phyloP scores from a whole-genome alignment of 202 grass and related monocot genomes.

The Alloteropsis angusta region DNA sequence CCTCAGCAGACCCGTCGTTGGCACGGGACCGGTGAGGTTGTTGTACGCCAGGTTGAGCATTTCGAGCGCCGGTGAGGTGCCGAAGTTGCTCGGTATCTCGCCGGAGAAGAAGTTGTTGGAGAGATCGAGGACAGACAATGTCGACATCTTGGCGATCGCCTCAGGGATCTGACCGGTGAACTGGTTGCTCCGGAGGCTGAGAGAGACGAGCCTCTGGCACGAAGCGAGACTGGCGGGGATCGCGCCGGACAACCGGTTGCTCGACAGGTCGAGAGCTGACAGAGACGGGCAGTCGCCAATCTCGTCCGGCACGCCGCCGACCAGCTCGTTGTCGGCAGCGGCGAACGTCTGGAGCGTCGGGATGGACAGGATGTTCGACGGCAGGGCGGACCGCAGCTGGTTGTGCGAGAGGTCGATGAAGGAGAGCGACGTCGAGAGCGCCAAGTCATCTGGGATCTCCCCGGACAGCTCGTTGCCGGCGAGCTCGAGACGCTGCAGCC shows the following conservation, averaged over 20 bases:
- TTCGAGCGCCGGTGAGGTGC: constrained; percentile 75
- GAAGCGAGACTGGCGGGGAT: constrained; percentile 70
- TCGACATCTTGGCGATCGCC: constrained; percentile 67
- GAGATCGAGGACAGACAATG: constrained; percentile 75
- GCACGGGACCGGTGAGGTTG: constrained; percentile 68
- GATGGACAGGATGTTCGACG: constrained; percentile 65
- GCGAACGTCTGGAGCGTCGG: constrained; percentile 70
- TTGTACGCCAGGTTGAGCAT: constrained; percentile 84
- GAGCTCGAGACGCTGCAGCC: constrained; percentile 69
- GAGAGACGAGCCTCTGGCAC: constrained; percentile 68
- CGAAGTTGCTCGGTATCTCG: constrained; percentile 74
- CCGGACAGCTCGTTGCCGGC: constrained; percentile 76
- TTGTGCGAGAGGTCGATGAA: constrained; percentile 98
- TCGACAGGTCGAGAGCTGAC: constrained; percentile 76
- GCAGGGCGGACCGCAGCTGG: constrained; percentile 54
- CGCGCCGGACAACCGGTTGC: constrained; percentile 58
- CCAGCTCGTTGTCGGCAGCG: constrained; percentile 76
- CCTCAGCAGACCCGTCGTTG: constrained; percentile 49
- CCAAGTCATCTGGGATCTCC: constrained; percentile 69
- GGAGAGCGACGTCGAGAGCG: constrained; percentile 64
- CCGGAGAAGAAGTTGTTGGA: constrained; percentile 84
- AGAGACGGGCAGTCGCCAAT: constrained; percentile 57
- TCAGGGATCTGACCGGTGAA: constrained; percentile 67
- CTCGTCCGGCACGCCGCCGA: constrained; percentile 65
- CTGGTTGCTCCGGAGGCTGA: constrained; percentile 65